phyloP scores from a whole-genome alignment of 177 flowering plant species.

The Vitis hybrid region DNA sequence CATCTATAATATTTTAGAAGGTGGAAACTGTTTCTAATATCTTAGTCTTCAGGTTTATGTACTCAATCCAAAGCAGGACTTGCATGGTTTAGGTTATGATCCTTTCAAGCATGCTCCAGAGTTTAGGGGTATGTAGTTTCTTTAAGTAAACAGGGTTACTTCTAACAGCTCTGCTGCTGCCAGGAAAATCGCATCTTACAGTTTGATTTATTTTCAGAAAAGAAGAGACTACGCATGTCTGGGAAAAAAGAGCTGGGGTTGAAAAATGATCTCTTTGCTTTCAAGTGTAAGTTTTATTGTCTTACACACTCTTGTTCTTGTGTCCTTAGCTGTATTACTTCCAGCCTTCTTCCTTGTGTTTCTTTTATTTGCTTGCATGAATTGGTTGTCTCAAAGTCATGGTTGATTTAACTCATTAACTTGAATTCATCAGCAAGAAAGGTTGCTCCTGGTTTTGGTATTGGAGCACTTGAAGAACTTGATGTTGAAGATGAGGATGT shows the following conservation, averaged over 20 bases:
- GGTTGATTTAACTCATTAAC: conserved; percentile 17
- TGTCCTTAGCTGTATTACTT: neutral
- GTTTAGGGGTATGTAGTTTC: conserved; percentile 65
- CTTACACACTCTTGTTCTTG: neutral
- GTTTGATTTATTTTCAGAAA: conserved; percentile 44
- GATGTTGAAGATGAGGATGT: conserved; percentile 94
- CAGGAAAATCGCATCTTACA: conserved; percentile 3
- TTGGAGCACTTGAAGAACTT: conserved; percentile 96
- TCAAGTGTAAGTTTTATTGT: conserved; percentile 52
- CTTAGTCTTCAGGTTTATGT: conserved; percentile 57
- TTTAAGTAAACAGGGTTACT: neutral
- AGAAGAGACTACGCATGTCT: conserved; percentile 53
- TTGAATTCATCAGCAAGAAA: conserved; percentile 65
- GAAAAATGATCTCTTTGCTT: conserved; percentile 50
- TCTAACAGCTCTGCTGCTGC: neutral
- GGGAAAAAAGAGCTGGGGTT: conserved; percentile 32
- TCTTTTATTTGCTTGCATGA: neutral
- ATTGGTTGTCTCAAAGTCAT: conserved; percentile 9
- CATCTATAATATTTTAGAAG: neutral
- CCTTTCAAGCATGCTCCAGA: conserved; percentile 96
- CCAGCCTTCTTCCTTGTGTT: neutral
- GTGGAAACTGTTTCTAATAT: neutral
- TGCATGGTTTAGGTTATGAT: conserved; percentile 96
- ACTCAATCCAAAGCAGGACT: conserved; percentile 80
- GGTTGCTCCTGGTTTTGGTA: conserved; percentile 92